phyloP scores from a whole-genome alignment of 768 basidiomycete species.

The Cyclocybe aegerita region DNA sequence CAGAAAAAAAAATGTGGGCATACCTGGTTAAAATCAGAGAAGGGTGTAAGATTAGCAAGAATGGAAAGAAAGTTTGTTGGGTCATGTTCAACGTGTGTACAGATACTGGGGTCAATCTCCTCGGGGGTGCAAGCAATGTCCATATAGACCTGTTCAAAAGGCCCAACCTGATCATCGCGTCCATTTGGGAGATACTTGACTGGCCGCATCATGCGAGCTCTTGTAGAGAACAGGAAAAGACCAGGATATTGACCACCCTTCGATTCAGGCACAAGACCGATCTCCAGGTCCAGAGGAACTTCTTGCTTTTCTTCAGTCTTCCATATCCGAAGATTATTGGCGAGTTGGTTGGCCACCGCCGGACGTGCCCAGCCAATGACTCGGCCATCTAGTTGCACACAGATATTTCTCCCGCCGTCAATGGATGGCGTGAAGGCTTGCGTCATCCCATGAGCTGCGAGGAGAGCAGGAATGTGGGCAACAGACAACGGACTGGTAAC shows the following conservation, averaged over 20 bases:
- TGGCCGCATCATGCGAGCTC: constrained; percentile 96
- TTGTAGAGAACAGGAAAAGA: constrained; percentile 84
- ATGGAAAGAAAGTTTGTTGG: constrained; percentile 97
- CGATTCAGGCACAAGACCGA: constrained; percentile 85
- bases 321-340: constrained; percentile 86
- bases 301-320: constrained; percentile 86
- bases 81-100: constrained; percentile 91
- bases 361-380: constrained; percentile 93
- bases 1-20: constrained; percentile 23
- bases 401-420: constrained; percentile 79
- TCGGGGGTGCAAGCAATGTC: constrained; percentile 90
- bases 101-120: constrained; percentile 74
- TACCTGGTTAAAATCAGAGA: constrained; percentile 99
- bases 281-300: constrained; percentile 91
- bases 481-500: constrained; percentile 75
- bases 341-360: constrained; percentile 71
- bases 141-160: constrained; percentile 99
- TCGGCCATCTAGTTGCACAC: constrained; percentile 93
- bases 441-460: constrained; percentile 91
- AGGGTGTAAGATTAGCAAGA: constrained; percentile 95
- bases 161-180: constrained; percentile 84
- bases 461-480: constrained; percentile 77
- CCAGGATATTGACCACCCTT: constrained; percentile 98
- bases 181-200: constrained; percentile 90
- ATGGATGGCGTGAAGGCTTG: constrained; percentile 79